Base-by-base conservation (phyloP, 371 early-diverging fungal species). In the Mortierella sp. region DNA sequence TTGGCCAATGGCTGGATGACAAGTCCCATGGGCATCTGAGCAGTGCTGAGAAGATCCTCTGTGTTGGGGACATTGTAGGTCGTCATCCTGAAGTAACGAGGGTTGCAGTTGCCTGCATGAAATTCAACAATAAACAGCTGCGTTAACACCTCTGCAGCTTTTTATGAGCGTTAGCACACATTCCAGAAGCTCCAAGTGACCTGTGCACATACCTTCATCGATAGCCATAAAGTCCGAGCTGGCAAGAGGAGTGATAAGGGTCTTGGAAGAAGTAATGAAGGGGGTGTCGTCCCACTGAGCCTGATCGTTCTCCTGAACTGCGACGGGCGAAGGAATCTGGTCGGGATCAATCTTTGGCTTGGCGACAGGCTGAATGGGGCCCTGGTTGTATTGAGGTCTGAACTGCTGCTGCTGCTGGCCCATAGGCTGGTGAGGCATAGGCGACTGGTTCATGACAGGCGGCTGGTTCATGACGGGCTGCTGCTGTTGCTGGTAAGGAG, bases 1-100 rank as follows among this genome's bases (percentile, higher is more conserved):
- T 94, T 91, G 24, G 98, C 98, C 70, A 98, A 88, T 10, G 99
- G 99, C 87, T 98, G 98, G n/a, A 98, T 89, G 48, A 98, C 88
- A 52, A 97, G 79, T 14, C 97, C 98, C 68, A 98, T 90, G 2
- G 99, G 98, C 21, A 99, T 80, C 52, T 94, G 91, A 28, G 96
- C 94, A 55, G 93, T 91, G 70, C 92, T 91, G 44, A 94, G 83
- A 34, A 99, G 86, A 38, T 98, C 97, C 28, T 94, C 94, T 1
- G 95, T 93, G 34, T 90, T 83, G 21, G 99, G 99, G 6, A 99
- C 82, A 65, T 95, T 94, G 83, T 94, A 95, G 34, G 96, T 92
- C 0, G 99, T 97, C 74, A 95, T 88, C 73, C 99, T 94, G 90
- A 98, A 94, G 84, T 97, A 98, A 54, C 96, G 91, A n/a, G 99